phyloP scores from a whole-genome alignment of 2,329 filamentous ascomycete genomes.

The Blastomyces percursus region DNA sequence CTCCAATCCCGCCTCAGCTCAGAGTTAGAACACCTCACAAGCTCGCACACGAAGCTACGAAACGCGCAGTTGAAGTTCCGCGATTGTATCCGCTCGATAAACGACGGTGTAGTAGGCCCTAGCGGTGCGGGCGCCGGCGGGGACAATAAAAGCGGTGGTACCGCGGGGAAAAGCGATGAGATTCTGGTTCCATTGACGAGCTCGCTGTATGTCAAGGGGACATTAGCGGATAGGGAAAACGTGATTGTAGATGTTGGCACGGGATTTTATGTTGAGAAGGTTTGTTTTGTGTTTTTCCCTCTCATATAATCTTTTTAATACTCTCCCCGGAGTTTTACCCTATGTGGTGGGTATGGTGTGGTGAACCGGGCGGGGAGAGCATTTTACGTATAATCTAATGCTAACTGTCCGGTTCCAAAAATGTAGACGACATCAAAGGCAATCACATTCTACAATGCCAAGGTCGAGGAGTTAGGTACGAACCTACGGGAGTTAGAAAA shows the following conservation, averaged over 20 bases:
- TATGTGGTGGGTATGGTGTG: not conserved
- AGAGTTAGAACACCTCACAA: slow-evolving; percentile 87
- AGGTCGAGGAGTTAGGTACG: slow-evolving; percentile 53
- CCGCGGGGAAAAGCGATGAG: slow-evolving; percentile 23
- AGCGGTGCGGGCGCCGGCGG: slow-evolving; percentile 10
- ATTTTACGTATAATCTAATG: not conserved
- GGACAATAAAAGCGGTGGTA: slow-evolving; percentile 19
- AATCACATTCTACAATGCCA: slow-evolving; percentile 55
- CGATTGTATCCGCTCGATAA: slow-evolving; percentile 74
- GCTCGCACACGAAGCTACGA: slow-evolving; percentile 79
- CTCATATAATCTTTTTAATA: not conserved
- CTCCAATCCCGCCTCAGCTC: slow-evolving; percentile 95
- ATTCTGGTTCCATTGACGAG: slow-evolving; percentile 92
- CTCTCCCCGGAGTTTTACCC: not conserved
- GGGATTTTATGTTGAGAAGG: slow-evolving; percentile 91
- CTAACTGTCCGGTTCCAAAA: not conserved
- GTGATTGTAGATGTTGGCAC: slow-evolving; percentile 90
- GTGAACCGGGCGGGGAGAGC: not conserved
- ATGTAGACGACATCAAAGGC: slow-evolving; percentile 47
- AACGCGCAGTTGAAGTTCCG: slow-evolving; percentile 84
- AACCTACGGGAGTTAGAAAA: slow-evolving; percentile 59
- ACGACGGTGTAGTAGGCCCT: slow-evolving; percentile 39
- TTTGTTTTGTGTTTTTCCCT: slow-evolving; percentile 22
- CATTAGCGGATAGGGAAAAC: slow-evolving; percentile 59
- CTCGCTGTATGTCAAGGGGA: slow-evolving; percentile 85